phyloP scores from a whole-genome alignment of 768 basidiomycete species.

The Termitomyces sp. region DNA sequence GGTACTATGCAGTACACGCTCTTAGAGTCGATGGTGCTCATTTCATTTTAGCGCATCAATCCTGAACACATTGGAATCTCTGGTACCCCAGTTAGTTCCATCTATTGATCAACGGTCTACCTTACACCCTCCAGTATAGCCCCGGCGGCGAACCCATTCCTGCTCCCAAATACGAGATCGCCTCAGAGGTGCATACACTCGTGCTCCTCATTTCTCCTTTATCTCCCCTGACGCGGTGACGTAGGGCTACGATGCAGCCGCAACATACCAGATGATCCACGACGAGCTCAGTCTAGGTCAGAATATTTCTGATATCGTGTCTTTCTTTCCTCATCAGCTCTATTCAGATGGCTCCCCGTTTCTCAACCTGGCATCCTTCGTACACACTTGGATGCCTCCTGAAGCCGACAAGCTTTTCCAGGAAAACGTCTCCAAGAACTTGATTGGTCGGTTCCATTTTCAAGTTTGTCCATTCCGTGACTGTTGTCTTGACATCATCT shows the following conservation, averaged over 20 bases:
- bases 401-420: conserved; percentile 49
- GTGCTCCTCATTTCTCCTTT: neutral
- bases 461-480: neutral
- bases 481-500: neutral
- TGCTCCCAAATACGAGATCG: conserved; percentile 66
- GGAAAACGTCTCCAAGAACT: conserved; percentile 66
- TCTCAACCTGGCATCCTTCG: conserved; percentile 63
- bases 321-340: neutral
- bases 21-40: no score
- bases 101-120: no score
- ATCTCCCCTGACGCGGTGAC: neutral
- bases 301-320: neutral
- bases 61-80: no score
- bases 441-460: conserved; percentile 37
- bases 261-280: conserved; percentile 52
- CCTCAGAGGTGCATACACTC: conserved; percentile 39
- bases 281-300: conserved; percentile 63
- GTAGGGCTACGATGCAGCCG: conserved; percentile 55
- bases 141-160: no score
- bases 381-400: no score
- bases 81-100: no score
- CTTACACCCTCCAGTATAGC: no score
- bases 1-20: no score
- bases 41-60: no score
- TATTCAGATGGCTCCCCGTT: conserved; percentile 51